These are phyloP conservation scores for Furcasterigmium furcatum DNA, from an alignment of 2,329 filamentous ascomycete species.

Conservation along the genomic window DNA sequence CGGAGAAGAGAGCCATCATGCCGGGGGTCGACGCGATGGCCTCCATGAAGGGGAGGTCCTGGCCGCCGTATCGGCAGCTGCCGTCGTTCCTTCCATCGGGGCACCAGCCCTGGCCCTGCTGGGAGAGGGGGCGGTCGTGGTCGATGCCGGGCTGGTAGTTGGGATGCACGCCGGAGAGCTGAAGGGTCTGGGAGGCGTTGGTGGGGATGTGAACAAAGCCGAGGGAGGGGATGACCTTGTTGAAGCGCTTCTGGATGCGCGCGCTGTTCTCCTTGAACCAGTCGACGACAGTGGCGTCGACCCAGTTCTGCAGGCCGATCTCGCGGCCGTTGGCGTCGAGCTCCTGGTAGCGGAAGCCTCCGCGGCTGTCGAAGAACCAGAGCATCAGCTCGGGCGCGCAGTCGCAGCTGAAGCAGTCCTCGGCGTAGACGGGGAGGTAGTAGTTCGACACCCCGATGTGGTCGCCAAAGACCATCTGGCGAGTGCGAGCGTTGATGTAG, in stretches of 20 bases:
- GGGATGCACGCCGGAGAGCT: slow-evolving; percentile 20
- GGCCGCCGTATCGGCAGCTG: slow-evolving; percentile 29
- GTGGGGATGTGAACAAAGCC: slow-evolving; percentile 47
- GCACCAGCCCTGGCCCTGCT: slow-evolving; percentile 28
- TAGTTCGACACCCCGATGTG: slow-evolving; percentile 42
- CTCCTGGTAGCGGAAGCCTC: slow-evolving; percentile 48
- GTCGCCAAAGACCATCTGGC: slow-evolving; percentile 30
- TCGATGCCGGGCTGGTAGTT: slow-evolving; percentile 28
- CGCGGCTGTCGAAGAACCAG: slow-evolving; percentile 70
- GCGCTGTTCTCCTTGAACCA: slow-evolving; percentile 38
- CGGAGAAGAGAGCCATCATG: slow-evolving; percentile 50
- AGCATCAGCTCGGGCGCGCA: slow-evolving; percentile 45
- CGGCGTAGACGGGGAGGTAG: slow-evolving; percentile 38
- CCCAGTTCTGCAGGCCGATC: slow-evolving; percentile 34
- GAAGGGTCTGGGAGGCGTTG: slow-evolving; percentile 22
- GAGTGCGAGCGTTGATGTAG: slow-evolving; percentile 32
- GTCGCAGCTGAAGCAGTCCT: slow-evolving; percentile 21
- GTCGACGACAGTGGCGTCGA: slow-evolving; percentile 35
- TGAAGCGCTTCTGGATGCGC: slow-evolving; percentile 20
- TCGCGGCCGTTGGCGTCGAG: slow-evolving; percentile 15
- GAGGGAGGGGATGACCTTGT: slow-evolving; percentile 36
- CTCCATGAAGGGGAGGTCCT: slow-evolving; percentile 55
- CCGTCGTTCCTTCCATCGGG: slow-evolving; percentile 13
- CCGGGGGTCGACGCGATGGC: slow-evolving; percentile 46
- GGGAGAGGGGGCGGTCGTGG: slow-evolving; percentile 22